Conservation (phyloP, 2,329 filamentous ascomycete species). For the Colletotrichum cordylinicola region DNA sequence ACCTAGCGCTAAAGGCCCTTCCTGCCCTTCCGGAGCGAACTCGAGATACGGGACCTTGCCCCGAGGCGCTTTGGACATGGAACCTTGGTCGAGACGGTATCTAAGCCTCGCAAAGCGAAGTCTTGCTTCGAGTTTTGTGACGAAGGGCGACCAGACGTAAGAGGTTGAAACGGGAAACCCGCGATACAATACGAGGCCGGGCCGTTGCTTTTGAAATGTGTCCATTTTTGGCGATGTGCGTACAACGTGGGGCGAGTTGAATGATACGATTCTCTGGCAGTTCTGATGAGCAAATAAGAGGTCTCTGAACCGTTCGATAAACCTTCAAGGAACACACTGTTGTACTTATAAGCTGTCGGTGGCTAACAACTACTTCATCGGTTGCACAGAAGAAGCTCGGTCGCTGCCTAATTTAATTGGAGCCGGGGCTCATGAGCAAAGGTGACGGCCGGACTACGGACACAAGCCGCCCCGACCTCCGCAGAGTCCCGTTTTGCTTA, state of each 20-base stretch:
- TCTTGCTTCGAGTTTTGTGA: constrained; percentile 66
- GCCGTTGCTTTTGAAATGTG: background rate
- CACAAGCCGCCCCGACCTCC: background rate
- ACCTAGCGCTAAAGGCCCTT: constrained; percentile 32
- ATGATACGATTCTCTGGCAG: background rate
- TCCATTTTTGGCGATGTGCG: background rate
- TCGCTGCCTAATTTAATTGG: background rate
- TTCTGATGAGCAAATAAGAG: background rate
- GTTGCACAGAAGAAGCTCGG: background rate
- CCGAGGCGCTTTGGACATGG: background rate
- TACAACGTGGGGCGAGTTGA: background rate
- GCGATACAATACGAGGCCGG: background rate
- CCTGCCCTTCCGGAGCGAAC: constrained; percentile 34
- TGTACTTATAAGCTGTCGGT: background rate
- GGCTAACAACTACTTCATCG: background rate
- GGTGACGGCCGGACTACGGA: background rate
- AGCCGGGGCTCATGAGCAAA: background rate
- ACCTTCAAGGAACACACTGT: background rate
- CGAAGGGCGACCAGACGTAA: constrained; percentile 66
- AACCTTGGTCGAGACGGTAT: constrained; percentile 44
- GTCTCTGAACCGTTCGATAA: background rate
- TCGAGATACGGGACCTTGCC: background rate
- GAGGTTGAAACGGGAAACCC: background rate
- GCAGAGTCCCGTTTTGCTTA: background rate
- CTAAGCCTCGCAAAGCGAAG: constrained; percentile 56